Conservation (phyloP, 495 filamentous ascomycete genomes). For the Aspergillus campestris region DNA sequence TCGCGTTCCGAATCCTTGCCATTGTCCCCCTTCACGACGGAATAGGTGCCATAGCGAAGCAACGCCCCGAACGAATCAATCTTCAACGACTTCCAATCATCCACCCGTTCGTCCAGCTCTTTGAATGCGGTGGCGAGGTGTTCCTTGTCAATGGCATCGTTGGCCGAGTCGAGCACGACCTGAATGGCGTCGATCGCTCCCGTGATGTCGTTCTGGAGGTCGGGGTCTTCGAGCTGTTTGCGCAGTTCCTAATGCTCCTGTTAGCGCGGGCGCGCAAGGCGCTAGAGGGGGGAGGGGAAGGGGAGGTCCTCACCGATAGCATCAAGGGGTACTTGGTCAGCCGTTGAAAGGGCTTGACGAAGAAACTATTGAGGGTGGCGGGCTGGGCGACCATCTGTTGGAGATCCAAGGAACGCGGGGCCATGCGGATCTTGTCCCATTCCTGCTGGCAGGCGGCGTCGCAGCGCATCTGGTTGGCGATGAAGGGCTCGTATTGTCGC, state of each 20-base stretch:
- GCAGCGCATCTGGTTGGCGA: slow-evolving; percentile 71
- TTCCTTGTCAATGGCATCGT: slow-evolving; percentile 82
- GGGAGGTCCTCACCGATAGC: slow-evolving; percentile 54
- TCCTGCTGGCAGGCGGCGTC: slow-evolving; percentile 40
- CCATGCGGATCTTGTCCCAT: slow-evolving; percentile 47
- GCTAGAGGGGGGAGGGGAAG: not conserved
- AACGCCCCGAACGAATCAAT: slow-evolving; percentile 86
- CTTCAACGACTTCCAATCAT: slow-evolving; percentile 93
- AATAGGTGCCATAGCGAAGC: slow-evolving; percentile 84
- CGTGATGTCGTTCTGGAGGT: slow-evolving; percentile 57
- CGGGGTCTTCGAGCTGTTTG: slow-evolving; percentile 68
- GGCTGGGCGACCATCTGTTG: slow-evolving; percentile 55
- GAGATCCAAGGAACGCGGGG: slow-evolving; percentile 46
- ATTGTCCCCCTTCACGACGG: slow-evolving; percentile 76
- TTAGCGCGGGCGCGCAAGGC: not conserved
- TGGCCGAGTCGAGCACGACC: slow-evolving; percentile 69
- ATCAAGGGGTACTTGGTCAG: slow-evolving; percentile 90
- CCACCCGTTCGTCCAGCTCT: slow-evolving; percentile 76
- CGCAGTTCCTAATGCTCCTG: slow-evolving; percentile 58
- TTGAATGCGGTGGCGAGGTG: slow-evolving; percentile 69
- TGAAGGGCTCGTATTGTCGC: slow-evolving; percentile 89
- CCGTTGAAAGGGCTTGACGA: slow-evolving; percentile 93
- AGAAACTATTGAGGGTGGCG: slow-evolving; percentile 68
- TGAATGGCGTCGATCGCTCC: slow-evolving; percentile 68
- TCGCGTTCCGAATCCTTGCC: slow-evolving; percentile 77